A percentile compares a stretch with the other conserved stretches of the same genome.
Evolutionary conservation across 1,284 basidiomycete species (phyloP).

Genomic region (Naganishia albida): DNA sequence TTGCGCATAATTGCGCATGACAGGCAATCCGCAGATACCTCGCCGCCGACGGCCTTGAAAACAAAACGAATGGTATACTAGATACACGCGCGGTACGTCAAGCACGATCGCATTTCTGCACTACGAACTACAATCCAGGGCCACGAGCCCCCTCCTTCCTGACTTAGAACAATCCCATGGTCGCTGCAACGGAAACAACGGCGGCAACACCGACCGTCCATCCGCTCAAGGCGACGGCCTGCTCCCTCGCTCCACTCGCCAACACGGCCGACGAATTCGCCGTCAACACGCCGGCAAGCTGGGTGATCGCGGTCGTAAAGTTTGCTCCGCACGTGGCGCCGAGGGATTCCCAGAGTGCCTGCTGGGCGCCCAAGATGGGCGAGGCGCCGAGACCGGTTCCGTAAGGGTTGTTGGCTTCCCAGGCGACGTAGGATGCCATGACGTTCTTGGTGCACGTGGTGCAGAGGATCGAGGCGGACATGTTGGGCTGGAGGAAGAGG

Average conservation of each 20-base stretch:
- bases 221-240: conserved; percentile 9
- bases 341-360: conserved; percentile 65
- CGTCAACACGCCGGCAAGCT: conserved; percentile 45
- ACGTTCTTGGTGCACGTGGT: conserved; percentile 74
- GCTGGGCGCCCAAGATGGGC: conserved; percentile 67
- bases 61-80: neutral
- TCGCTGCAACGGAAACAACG: conserved; percentile 2
- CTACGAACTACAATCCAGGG: too few relatives aligned
- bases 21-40: too few relatives aligned
- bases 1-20: too few relatives aligned
- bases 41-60: too few relatives aligned
- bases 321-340: conserved; percentile 55
- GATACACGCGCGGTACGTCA: neutral
- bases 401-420: conserved; percentile 70
- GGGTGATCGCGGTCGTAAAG: conserved; percentile 49
- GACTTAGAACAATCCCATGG: conserved; percentile 22
- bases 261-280: conserved; percentile 26
- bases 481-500: conserved; percentile 68
- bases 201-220: conserved; percentile 15
- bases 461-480: conserved; percentile 65
- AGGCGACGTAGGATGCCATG: conserved; percentile 72
- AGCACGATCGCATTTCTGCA: neutral
- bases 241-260: conserved; percentile 11
- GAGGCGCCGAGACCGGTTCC: conserved; percentile 69
- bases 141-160: neutral